Evolutionary conservation across 176 grass and related monocot genomes (phyloP), one percentile per base, ranked within the genome.

Genomic region (Musa acuminata): DNA sequence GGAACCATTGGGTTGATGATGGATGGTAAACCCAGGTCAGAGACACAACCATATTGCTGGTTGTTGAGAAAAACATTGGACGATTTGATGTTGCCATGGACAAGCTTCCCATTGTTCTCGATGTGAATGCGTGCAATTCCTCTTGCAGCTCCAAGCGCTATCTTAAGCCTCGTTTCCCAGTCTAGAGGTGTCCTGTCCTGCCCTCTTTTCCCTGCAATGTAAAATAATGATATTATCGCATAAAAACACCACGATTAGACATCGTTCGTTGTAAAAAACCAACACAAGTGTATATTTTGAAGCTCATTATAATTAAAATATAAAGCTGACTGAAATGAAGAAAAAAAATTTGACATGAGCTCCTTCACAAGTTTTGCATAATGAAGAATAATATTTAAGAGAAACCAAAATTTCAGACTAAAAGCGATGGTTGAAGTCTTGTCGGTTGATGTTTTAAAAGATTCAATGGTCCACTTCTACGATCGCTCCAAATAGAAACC

Each of bases 41-140:
- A 83, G 71, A 99, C 82, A 26, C 84, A 91, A 60, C 96, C 96
- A 29, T 86, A 86, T 24, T 55, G 78, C 9, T 89, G 74, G 57
- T 25, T 80, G 81, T 89, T 99, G 13, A 89, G 53, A 81, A 99
- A 99, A 22, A 91, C 79, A 23, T 99, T 99, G 11, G 96, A 95
- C 13, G 96, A 82, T 77, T 99, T 99, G 75, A 99, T 87, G 69
- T 99, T 99, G 70, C 96, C 96, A 0, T 99, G 96, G 51, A 99
- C 86, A 75, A 95, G 90, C 85, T 91, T 99, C 27, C 90, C 84
- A 23, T 91, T 94, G 83, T 94, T 91, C 83, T 95, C 82, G 0
- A 79, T 82, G 79, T 99, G 96, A 66, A 99, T 82, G 64, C 80
- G 70, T n/a, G 86, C 77, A 27, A 95, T 82, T 67, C 96, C 96